Evolutionary conservation across 2,329 filamentous ascomycete genomes (phyloP), one percentile per base, ranked within the genome.

Genomic region (Ophiostoma sp.): DNA sequence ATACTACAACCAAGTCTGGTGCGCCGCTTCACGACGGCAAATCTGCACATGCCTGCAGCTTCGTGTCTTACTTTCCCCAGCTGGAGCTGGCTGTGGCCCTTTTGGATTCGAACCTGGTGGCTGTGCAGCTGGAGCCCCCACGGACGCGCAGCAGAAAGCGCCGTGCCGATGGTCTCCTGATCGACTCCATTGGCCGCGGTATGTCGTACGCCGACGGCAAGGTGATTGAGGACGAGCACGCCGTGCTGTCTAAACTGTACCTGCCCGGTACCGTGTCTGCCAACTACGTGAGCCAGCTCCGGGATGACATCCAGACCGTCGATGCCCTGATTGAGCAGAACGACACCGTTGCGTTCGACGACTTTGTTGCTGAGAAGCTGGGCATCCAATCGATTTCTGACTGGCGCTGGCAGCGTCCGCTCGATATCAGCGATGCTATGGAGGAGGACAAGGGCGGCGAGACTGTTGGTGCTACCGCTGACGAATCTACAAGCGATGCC

Each of bases 121-220:
- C 87, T 0, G 83, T 93, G 68, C 90, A 93, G 75, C 80, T 90
- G n/a, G 87, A 90, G 75, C 84, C 85, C 1, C 87, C 87, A 1
- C 84, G 83, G 75, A 80, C 79, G 65, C 82, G 85, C n/a, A 81
- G 82, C 71, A 85, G 82, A 73, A 85, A 86, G 78, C 82, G 85
- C 52, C 84, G 84, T 54, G 80, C 82, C 0, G 84, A 87, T 68
- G 89, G 89, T 10, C 81, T 91, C 8, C 80, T 94, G 35, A 89
- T 91, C 44, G 90, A 94, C 76, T 90, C 90, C 0, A 86, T 94
- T 69, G 89, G 90, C 1, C 89, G 89, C 72, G 90, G 89, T 2
- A 80, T 86, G 5, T 75, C 62, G 11, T 52, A 48, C n/a, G 68
- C 23, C 4, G 67, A 70, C 13, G 48, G 60, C 62, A 69, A 57